Evolutionary conservation across 768 basidiomycete genomes (phyloP).

Genomic region (Russula abietina): DNA sequence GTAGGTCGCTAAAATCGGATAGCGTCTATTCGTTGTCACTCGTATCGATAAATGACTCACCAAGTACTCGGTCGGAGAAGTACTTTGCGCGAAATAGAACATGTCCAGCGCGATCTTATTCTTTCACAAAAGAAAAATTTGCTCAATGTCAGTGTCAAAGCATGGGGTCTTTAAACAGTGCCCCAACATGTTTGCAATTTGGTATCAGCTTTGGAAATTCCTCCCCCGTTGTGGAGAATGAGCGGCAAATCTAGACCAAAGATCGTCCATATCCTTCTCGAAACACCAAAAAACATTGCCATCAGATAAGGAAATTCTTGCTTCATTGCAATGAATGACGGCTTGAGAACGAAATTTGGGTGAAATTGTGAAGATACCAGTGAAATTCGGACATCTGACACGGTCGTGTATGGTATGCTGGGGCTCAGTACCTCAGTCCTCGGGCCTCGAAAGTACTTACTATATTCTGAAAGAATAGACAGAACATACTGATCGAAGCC

Average conservation of each 20-base stretch:
- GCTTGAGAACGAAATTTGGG: too few species aligned
- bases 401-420: not conserved
- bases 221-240: constrained; percentile 77
- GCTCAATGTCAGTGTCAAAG: not conserved
- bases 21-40: not conserved
- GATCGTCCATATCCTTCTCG: constrained; percentile 47
- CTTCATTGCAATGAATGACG: constrained; percentile 37
- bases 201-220: constrained; percentile 58
- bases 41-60: not conserved
- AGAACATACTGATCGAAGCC: constrained; percentile 67
- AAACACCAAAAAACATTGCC: constrained; percentile 61
- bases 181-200: constrained; percentile 42
- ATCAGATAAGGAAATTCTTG: constrained; percentile 70
- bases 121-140: constrained; percentile 69
- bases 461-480: too few species aligned
- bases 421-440: not conserved
- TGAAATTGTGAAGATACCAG: constrained; percentile 39
- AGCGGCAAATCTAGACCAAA: constrained; percentile 58
- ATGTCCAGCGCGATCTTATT: constrained; percentile 60
- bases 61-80: not conserved
- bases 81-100: constrained; percentile 70
- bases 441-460: constrained; percentile 43
- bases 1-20: constrained; percentile 53
- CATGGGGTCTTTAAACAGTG: constrained; percentile 50
- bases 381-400: constrained; percentile 73